Conservation (phyloP, 2,329 filamentous ascomycete species). For the Aureobasidium sp. region DNA sequence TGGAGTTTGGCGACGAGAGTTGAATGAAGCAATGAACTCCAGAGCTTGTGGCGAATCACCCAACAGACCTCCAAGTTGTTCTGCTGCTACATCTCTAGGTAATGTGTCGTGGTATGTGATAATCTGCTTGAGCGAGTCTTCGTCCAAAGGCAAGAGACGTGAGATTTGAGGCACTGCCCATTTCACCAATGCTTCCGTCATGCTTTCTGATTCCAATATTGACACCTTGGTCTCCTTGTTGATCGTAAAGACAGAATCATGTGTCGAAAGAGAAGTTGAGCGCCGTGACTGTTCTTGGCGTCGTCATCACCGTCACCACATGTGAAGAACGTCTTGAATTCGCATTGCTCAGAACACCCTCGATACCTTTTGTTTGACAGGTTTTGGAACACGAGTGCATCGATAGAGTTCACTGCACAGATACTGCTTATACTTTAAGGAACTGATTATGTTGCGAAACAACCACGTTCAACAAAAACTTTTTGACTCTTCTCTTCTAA, state of each 20-base stretch:
- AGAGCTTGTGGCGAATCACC: conserved; percentile 73
- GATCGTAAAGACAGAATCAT: neutral
- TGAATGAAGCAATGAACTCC: conserved; percentile 68
- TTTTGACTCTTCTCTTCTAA: neutral
- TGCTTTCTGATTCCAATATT: neutral
- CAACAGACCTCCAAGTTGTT: conserved; percentile 81
- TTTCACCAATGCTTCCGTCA: conserved; percentile 24
- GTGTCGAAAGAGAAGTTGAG: conserved; percentile 7
- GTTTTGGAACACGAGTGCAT: neutral
- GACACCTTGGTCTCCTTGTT: neutral
- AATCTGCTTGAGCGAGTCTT: conserved; percentile 76
- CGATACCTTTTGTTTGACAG: neutral
- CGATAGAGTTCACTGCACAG: neutral
- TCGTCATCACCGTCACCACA: conserved; percentile 4
- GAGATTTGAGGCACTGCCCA: conserved; percentile 68
- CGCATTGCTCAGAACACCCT: neutral
- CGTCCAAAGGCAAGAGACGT: conserved; percentile 74
- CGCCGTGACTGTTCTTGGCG: conserved; percentile 10
- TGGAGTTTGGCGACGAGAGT: conserved; percentile 51
- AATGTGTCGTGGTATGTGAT: conserved; percentile 74
- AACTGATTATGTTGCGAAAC: neutral
- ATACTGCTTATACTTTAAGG: neutral
- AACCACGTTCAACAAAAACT: neutral
- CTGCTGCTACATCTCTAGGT: conserved; percentile 67
- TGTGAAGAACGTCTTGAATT: neutral